A percentile compares a stretch with the other conserved stretches of the same genome.
Conservation (phyloP, 2,329 filamentous ascomycete species). For the Cordyceps cateniannulata region DNA sequence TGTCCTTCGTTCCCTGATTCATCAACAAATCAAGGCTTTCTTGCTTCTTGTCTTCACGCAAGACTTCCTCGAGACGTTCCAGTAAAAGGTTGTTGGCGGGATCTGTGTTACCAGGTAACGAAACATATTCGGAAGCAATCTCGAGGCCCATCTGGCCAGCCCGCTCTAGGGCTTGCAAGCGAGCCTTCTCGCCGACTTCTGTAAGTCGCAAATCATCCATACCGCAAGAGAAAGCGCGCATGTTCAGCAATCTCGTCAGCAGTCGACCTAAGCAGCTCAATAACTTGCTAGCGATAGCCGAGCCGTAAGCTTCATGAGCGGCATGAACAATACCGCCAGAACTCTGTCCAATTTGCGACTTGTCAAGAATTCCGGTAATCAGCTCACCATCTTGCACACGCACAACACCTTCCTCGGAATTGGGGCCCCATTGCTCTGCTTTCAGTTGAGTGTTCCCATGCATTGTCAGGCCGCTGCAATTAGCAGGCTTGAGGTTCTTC, state of each 20-base stretch:
- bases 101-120: constrained; percentile 60
- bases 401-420: constrained; percentile 73
- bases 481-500: constrained; percentile 78
- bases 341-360: constrained; percentile 85
- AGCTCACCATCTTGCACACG: constrained; percentile 83
- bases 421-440: constrained; percentile 69
- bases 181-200: constrained; percentile 63
- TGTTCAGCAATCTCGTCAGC: constrained; percentile 82
- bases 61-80: constrained; percentile 76
- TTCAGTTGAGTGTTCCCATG: constrained; percentile 72
- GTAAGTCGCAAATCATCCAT: constrained; percentile 94
- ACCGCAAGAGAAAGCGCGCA: constrained; percentile 93
- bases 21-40: constrained; percentile 83
- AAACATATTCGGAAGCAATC: constrained; percentile 84
- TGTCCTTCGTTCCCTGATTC: constrained; percentile 59
- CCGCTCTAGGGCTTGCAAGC: constrained; percentile 60
- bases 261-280: constrained; percentile 85
- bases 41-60: constrained; percentile 87
- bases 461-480: constrained; percentile 72
- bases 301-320: constrained; percentile 88
- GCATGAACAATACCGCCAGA: constrained; percentile 85
- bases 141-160: constrained; percentile 67
- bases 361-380: constrained; percentile 87
- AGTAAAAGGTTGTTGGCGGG: constrained; percentile 65
- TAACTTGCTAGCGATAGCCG: constrained; percentile 76